Percentiles rank a stretch among this genome's conserved stretches.
phyloP scores from a whole-genome alignment of 1,284 basidiomycete species.

The Stereum hirsutum region DNA sequence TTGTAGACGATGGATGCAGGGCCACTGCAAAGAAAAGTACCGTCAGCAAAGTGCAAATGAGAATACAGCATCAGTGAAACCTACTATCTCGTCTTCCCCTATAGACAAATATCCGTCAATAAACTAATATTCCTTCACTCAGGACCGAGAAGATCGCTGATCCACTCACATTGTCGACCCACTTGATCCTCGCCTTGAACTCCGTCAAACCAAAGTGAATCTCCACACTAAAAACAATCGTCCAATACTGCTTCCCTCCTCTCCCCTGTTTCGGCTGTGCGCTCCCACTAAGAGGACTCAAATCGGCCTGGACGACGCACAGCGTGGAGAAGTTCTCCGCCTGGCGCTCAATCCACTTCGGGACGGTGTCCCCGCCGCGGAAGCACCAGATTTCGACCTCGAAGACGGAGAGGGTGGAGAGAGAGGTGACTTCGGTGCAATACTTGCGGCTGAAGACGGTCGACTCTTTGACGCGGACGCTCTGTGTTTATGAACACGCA shows the following conservation, averaged over 20 bases:
- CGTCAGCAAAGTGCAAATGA: slow-evolving; percentile 7
- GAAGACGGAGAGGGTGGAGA: slow-evolving; percentile 66
- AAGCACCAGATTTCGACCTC: slow-evolving; percentile 79
- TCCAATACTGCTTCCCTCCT: slow-evolving; percentile 66
- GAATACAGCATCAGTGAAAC: slow-evolving; percentile 14
- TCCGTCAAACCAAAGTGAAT: slow-evolving; percentile 76
- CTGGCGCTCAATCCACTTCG: slow-evolving; percentile 62
- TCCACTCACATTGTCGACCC: slow-evolving; percentile 59
- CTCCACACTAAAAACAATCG: slow-evolving; percentile 72
- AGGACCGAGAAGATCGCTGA: slow-evolving; percentile 2
- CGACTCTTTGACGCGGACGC: slow-evolving; percentile 68
- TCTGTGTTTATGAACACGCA: slow-evolving; percentile 25
- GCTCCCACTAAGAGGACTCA: slow-evolving; percentile 59
- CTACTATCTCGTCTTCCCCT: slow-evolving; percentile 60
- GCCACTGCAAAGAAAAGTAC: slow-evolving; percentile 44
- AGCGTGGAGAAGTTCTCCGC: slow-evolving; percentile 66
- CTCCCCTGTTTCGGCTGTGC: slow-evolving; percentile 55
- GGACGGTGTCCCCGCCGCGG: slow-evolving; percentile 54
- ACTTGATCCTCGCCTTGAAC: slow-evolving; percentile 72
- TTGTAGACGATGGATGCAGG: slow-evolving; percentile 74
- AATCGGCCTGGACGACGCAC: slow-evolving; percentile 66
- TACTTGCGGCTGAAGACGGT: slow-evolving; percentile 73
- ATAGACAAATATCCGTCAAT: neutral
- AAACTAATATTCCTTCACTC: slow-evolving; percentile 5
- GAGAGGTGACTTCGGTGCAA: slow-evolving; percentile 68